Evolutionary conservation across 177 flowering plant species (phyloP).

Genomic region (Telopea speciosissima): DNA sequence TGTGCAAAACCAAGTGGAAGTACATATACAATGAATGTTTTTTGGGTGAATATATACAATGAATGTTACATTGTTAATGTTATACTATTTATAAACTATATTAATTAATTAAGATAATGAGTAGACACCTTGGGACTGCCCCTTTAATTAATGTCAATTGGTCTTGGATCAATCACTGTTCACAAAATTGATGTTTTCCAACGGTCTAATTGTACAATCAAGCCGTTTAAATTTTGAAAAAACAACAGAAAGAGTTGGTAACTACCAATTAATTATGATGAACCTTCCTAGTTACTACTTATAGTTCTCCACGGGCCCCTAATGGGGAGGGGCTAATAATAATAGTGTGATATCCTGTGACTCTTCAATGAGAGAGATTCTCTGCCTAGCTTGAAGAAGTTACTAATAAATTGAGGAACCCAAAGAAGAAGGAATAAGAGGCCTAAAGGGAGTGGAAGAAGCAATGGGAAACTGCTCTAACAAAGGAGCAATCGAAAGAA

Average conservation of each 20-base stretch:
- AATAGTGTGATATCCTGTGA: neutral
- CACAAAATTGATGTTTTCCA: slow-evolving; percentile 7
- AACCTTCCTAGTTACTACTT: neutral
- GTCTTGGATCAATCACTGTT: slow-evolving; percentile 6
- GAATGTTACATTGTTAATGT: too few relatives aligned
- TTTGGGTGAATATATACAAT: too few relatives aligned
- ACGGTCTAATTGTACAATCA: slow-evolving; percentile 16
- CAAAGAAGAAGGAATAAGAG: too few relatives aligned
- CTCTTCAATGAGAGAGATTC: neutral
- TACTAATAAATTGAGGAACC: neutral
- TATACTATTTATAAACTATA: too few relatives aligned
- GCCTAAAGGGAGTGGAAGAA: too few relatives aligned
- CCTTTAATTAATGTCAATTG: neutral
- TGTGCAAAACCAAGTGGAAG: too few relatives aligned
- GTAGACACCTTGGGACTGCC: neutral
- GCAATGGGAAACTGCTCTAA: slow-evolving; percentile 61
- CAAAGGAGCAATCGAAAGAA: slow-evolving; percentile 20
- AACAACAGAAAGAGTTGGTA: neutral
- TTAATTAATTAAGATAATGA: neutral
- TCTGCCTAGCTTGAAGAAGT: neutral
- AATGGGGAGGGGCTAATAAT: too few relatives aligned
- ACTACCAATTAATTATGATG: too few relatives aligned
- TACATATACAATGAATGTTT: too few relatives aligned
- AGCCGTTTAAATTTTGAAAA: slow-evolving; percentile 9
- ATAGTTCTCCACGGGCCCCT: too few relatives aligned